A percentile compares a stretch with the other conserved stretches of the same genome.
phyloP scores from a whole-genome alignment of 2,329 filamentous ascomycete species.

The Teratosphaeria destructans region DNA sequence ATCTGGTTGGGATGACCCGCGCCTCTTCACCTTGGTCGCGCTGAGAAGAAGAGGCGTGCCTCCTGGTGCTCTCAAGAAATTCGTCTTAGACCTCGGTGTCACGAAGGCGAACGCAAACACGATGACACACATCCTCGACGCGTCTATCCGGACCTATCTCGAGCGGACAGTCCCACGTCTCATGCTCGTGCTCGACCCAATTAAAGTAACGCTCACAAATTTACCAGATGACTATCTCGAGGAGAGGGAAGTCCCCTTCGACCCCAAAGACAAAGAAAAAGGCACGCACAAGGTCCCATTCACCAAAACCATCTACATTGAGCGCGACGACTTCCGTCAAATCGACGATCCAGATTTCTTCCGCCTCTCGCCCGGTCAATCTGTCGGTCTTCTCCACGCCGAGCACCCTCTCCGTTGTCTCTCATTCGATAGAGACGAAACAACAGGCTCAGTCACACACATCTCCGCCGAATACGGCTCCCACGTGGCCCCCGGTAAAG shows the following conservation, averaged over 20 bases:
- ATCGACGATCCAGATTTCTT: slow-evolving; percentile 61
- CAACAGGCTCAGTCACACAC: slow-evolving; percentile 53
- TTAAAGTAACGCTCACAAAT: slow-evolving; percentile 74
- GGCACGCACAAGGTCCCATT: slow-evolving; percentile 54
- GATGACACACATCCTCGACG: slow-evolving; percentile 72
- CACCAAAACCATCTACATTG: slow-evolving; percentile 75
- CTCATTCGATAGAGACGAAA: slow-evolving; percentile 56
- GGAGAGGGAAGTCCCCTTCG: slow-evolving; percentile 65
- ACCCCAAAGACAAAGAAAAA: slow-evolving; percentile 64
- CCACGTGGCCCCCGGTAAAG: slow-evolving; percentile 39
- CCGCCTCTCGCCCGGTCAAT: slow-evolving; percentile 64
- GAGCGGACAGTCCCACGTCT: slow-evolving; percentile 80
- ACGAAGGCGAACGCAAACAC: slow-evolving; percentile 74
- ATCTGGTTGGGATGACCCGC: slow-evolving; percentile 81
- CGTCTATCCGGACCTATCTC: slow-evolving; percentile 73
- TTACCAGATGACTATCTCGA: slow-evolving; percentile 56
- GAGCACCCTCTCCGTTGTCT: slow-evolving; percentile 60
- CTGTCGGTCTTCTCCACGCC: slow-evolving; percentile 62
- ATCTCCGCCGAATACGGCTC: slow-evolving; percentile 61
- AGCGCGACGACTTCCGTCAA: slow-evolving; percentile 67
- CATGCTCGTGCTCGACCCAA: slow-evolving; percentile 79
- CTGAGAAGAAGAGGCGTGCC: slow-evolving; percentile 78
- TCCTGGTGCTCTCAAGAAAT: slow-evolving; percentile 77
- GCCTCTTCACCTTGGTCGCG: slow-evolving; percentile 77
- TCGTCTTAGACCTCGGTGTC: slow-evolving; percentile 84